A percentile compares a stretch with the other conserved stretches of the same genome.
Evolutionary conservation across 2,329 filamentous ascomycete genomes (phyloP).

Genomic region (Clarireedia hainanense): DNA sequence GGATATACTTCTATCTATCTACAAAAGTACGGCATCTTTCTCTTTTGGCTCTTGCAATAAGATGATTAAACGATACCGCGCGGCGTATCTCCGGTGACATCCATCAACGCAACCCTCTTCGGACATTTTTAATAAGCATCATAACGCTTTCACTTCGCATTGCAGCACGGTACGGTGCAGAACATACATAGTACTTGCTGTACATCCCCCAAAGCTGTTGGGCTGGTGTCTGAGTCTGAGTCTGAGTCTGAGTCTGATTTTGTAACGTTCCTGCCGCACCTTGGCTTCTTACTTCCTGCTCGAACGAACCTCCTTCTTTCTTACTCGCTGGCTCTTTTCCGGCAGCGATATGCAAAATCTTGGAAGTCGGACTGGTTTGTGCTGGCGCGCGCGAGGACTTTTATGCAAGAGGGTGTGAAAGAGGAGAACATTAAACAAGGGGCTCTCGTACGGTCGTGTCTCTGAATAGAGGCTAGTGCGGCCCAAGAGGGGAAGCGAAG

Average conservation of each 20-base stretch:
- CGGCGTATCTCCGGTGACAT: background rate
- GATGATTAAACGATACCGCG: background rate
- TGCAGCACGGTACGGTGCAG: background rate
- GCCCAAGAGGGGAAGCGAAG: slow-evolving; percentile 4
- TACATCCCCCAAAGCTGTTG: background rate
- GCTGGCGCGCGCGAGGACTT: slow-evolving; percentile 4
- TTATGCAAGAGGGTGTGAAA: slow-evolving; percentile 7
- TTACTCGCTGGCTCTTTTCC: slow-evolving; percentile 6
- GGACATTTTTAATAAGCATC: slow-evolving; percentile 6
- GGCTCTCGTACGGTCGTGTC: slow-evolving; percentile 1
- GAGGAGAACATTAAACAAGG: slow-evolving; percentile 1
- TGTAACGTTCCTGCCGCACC: slow-evolving; percentile 5
- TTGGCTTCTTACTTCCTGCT: background rate
- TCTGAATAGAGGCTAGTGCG: slow-evolving; percentile 1
- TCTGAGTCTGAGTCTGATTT: background rate
- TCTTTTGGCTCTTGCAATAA: background rate
- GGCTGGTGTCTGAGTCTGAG: background rate
- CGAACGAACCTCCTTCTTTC: background rate
- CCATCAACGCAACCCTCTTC: slow-evolving; percentile 1
- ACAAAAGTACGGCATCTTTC: background rate
- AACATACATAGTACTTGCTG: background rate
- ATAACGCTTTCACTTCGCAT: slow-evolving; percentile 5
- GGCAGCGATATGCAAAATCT: background rate
- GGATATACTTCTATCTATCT: background rate
- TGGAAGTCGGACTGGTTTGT: background rate